Base-by-base conservation (phyloP, 208 protist species). In the Hexamita inflata region DNA sequence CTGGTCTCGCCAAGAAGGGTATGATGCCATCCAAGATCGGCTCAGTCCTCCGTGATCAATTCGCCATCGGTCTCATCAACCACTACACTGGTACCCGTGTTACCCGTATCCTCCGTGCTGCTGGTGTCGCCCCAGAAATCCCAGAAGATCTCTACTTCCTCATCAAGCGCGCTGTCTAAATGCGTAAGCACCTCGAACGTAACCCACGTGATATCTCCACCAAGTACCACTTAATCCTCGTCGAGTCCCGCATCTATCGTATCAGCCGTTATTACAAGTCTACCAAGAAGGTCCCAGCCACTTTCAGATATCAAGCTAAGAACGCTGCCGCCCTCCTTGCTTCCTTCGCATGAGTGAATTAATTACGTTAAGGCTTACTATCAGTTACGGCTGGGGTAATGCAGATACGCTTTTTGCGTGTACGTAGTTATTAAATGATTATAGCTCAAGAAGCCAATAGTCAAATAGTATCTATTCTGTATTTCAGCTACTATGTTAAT, bases 71-170 rank as follows among this genome's bases (percentile, higher is more conserved):
- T 66, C 91, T 96, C 85, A 41, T 82, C 32, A 92, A 94, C 80
- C 90, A 88, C 78, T 87, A 99, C 77, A 99, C 97, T 58, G 96
- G 96, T 64, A 89, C 83, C 81, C 99, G 98, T 89, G 96, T 99
- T 77, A 87, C 99, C 65, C 92, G 96, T 83, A 98, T 99, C 78
- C 91, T 99, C 30, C 97, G 97, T 87, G 90, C 93, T 81, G 94
- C 95, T 76, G 89, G 90, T 86, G 85, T 98, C 32, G 95, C 96
- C 59, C 96, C 97, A 59, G 90, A 96, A 82, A 91, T 99, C 80
- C 97, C 97, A 60, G 97, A 99, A 89, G 97, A 99, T 84, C 88
- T 99, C 35, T 98, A 98, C 91, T 90, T 87, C 89, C 89, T 99
- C 24, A 96, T 99, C 83, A 96, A 97, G 89, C 98, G 97, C 81